These are phyloP conservation scores for Lathyrus oleraceus DNA, from an alignment of 306 rosid genomes.

Conservation along the genomic window DNA sequence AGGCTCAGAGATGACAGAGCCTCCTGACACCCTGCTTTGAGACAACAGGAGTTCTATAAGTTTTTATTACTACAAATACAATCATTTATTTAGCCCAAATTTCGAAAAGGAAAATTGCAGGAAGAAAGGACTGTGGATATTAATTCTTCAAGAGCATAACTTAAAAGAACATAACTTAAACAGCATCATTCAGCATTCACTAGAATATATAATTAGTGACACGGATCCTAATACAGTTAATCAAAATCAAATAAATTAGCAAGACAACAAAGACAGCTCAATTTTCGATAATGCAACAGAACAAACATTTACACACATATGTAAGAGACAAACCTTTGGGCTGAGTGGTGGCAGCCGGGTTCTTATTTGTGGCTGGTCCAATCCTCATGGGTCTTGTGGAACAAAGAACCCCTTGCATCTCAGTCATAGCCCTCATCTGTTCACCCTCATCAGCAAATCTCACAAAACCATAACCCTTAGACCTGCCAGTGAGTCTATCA, in stretches of 20 bases:
- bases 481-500: slow-evolving; percentile 83
- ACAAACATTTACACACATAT: background rate
- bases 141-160: slow-evolving; percentile 58
- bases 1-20: slow-evolving; percentile 94
- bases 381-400: slow-evolving; percentile 93
- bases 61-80: slow-evolving; percentile 44
- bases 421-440: slow-evolving; percentile 80
- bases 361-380: slow-evolving; percentile 93
- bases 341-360: slow-evolving; percentile 50
- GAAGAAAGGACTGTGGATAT: slow-evolving; percentile 59
- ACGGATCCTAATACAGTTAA: slow-evolving; percentile 12
- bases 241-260: background rate
- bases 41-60: slow-evolving; percentile 90
- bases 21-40: slow-evolving; percentile 98
- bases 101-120: slow-evolving; percentile 59
- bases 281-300: slow-evolving; percentile 1
- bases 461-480: slow-evolving; percentile 94
- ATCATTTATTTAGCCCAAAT: slow-evolving; percentile 60
- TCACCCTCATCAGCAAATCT: slow-evolving; percentile 86
- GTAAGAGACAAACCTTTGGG: slow-evolving; percentile 61
- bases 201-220: slow-evolving; percentile 15
- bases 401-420: slow-evolving; percentile 91
- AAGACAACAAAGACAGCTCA: background rate
- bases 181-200: slow-evolving; percentile 29
- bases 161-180: slow-evolving; percentile 41